Evolutionary conservation across 306 rosid species (phyloP), one percentile per base, ranked within the genome.

Genomic region (Gastrolobium villosum): DNA sequence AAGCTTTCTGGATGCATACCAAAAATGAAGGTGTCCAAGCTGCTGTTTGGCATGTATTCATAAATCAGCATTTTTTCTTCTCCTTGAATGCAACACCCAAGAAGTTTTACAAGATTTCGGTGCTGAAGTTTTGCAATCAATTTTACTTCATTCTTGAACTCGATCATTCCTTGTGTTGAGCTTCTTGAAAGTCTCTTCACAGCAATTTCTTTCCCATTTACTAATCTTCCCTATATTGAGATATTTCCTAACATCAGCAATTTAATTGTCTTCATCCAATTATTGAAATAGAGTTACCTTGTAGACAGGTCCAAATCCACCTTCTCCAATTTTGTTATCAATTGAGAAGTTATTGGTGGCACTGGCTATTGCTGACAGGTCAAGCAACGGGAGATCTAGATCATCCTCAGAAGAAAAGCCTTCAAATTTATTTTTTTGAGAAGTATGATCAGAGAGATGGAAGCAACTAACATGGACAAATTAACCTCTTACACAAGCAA

Each of bases 301-400:
- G 20, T 86, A 86, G 1, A 86, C 89, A n/a, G 78, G 80, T 64
- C 89, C 86, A 71, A 41, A 75, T 36, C 79, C 79, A 36, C 79
- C 63, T 49, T 75, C 52, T 49, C 73, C 73, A 4, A 76, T 76
- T 54, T 50, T 76, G 37, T 76, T 64, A 3, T 40, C 11, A 0
- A 31, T 2, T 0, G 52, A 52, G 26, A 76, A 76, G 15, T 52
- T 0, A 10, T n/a, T n/a, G 40, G 81, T 76, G 65, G 81, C 81
- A 11, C 20, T 30, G 2, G 15, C 5, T 26, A 76, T 76, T 37
- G 74, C 65, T 0, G 0, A 2, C 3, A 52, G 65, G 40, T 65
- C 74, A 14, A 65, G 65, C 55, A 76, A 14, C 40, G 50, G 65
- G 7, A 76, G 31, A 10, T 86, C 89, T 61, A 78, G 15, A 30